Percentiles rank a stretch among this genome's conserved stretches.
Conservation (phyloP, 495 filamentous ascomycete genomes). For the Podospora pseudopauciseta region DNA sequence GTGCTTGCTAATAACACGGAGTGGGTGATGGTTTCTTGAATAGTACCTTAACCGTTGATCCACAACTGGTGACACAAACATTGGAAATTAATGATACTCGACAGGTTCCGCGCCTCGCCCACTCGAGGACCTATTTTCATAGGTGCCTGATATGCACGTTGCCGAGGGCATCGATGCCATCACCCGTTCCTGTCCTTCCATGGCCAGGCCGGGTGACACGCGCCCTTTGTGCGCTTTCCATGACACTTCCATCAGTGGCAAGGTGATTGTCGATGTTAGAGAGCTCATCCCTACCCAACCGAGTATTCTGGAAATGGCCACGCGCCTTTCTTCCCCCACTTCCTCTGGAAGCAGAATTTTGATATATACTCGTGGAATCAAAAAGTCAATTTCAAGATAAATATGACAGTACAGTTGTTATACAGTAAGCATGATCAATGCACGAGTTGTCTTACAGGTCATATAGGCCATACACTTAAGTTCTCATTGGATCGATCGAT, state of each 20-base stretch:
- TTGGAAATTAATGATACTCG: neutral
- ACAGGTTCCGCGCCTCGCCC: neutral
- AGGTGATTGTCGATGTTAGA: too few relatives aligned
- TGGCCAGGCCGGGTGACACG: neutral
- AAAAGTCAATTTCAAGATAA: neutral
- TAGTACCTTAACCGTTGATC: neutral
- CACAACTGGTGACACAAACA: neutral
- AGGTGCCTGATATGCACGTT: neutral
- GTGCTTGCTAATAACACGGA: neutral
- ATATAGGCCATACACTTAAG: neutral
- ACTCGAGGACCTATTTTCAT: neutral
- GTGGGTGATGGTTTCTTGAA: neutral
- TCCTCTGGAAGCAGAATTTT: neutral
- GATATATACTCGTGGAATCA: neutral
- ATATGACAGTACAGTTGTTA: neutral
- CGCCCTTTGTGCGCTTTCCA: neutral
- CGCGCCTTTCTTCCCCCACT: neutral
- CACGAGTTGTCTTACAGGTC: neutral
- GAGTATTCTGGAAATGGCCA: neutral
- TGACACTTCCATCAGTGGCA: neutral
- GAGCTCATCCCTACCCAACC: too few relatives aligned
- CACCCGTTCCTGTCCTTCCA: neutral
- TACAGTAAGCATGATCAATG: neutral
- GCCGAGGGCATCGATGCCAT: neutral
- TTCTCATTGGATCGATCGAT: neutral